These are phyloP conservation scores for Coemansia sp. DNA, from an alignment of 192 early-diverging fungal species.

Conservation along the genomic window DNA sequence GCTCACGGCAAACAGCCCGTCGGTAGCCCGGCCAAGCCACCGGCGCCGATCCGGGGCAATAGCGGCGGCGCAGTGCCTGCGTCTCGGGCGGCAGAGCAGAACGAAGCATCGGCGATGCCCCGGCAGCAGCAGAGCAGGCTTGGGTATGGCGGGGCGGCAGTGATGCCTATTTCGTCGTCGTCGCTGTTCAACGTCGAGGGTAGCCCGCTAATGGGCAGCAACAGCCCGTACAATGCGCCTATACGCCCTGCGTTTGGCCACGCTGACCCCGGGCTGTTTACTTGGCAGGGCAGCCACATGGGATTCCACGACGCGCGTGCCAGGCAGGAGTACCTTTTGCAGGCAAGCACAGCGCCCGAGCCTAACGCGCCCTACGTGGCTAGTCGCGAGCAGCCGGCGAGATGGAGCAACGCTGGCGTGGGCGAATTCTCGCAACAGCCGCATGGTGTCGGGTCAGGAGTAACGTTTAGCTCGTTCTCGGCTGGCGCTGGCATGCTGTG, in stretches of 20 bases:
- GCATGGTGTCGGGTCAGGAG: background rate
- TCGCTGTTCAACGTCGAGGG: conserved; percentile 31
- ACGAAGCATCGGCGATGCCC: background rate
- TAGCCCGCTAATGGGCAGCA: conserved; percentile 17
- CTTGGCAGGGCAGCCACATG: conserved; percentile 14
- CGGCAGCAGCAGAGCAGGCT: background rate
- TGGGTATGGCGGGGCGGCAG: background rate
- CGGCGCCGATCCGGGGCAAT: background rate
- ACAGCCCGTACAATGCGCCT: background rate
- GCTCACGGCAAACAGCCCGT: background rate
- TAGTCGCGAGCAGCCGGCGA: background rate
- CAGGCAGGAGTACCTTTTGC: background rate
- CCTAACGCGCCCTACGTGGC: background rate
- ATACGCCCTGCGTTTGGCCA: background rate
- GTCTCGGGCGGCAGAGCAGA: background rate
- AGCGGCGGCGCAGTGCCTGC: background rate
- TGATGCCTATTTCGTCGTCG: conserved; percentile 15
- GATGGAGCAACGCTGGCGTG: background rate
- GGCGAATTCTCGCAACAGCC: background rate
- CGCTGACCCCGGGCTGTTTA: background rate
- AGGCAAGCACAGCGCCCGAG: background rate
- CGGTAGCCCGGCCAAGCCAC: conserved; percentile 6
- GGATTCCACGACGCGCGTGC: background rate
- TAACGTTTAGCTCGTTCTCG: conserved; percentile 23
- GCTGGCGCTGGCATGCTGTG: conserved; percentile 35